Evolutionary conservation across 2,329 filamentous ascomycete species (phyloP).

Genomic region (Aspergillus sp.): DNA sequence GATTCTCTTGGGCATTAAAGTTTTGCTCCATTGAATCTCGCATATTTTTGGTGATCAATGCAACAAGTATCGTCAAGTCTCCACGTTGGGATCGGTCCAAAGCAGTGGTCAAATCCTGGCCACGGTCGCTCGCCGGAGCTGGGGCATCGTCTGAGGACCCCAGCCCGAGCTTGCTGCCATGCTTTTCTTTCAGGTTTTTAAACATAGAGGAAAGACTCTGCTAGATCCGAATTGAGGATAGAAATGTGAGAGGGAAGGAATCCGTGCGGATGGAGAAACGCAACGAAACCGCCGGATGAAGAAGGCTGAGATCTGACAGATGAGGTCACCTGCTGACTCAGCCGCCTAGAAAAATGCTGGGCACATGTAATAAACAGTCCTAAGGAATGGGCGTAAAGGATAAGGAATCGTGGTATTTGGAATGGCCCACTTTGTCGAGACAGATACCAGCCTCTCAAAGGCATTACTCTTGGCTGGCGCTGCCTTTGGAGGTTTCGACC

Average conservation of each 20-base stretch:
- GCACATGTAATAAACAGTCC: background rate
- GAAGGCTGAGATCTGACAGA: slow-evolving; percentile 4
- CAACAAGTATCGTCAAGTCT: slow-evolving; percentile 36
- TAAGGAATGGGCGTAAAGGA: no score
- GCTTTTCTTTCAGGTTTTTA: slow-evolving; percentile 27
- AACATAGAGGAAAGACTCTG: slow-evolving; percentile 16
- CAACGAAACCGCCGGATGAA: background rate
- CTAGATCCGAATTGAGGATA: background rate
- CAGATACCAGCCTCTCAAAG: background rate
- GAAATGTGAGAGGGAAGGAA: background rate
- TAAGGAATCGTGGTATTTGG: no score
- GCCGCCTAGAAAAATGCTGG: slow-evolving; percentile 6
- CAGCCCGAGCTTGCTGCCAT: slow-evolving; percentile 21
- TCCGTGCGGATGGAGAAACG: background rate
- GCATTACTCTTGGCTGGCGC: background rate
- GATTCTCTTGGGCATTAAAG: slow-evolving; percentile 23
- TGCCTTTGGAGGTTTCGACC: slow-evolving; percentile 45
- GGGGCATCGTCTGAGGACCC: slow-evolving; percentile 15
- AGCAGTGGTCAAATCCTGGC: slow-evolving; percentile 36
- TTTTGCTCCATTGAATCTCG: slow-evolving; percentile 29
- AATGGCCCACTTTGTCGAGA: background rate
- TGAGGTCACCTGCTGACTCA: slow-evolving; percentile 18
- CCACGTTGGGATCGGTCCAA: slow-evolving; percentile 35
- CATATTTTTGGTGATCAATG: slow-evolving; percentile 34
- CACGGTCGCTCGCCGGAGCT: slow-evolving; percentile 14